These are phyloP conservation scores for Beauveria australis DNA, from an alignment of 2,329 filamentous ascomycete genomes.

Conservation along the genomic window DNA sequence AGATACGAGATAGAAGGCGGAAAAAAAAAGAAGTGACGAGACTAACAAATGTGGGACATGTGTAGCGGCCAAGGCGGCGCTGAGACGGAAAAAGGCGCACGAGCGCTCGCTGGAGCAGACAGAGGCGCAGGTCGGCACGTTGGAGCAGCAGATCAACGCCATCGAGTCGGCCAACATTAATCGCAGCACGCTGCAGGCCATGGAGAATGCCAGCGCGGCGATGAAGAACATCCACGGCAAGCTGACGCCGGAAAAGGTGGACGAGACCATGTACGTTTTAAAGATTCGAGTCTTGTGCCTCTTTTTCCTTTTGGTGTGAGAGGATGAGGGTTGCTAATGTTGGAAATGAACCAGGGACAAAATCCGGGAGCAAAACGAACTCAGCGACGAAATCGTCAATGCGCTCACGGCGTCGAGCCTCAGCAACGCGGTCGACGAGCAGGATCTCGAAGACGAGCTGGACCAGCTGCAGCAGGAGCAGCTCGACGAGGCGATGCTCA, in stretches of 20 bases:
- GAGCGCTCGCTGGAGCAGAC: slow-evolving; percentile 91
- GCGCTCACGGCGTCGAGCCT: slow-evolving; percentile 68
- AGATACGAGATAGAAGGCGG: too few relatives aligned
- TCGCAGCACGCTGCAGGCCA: slow-evolving; percentile 86
- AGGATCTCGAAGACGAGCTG: slow-evolving; percentile 77
- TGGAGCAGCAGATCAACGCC: slow-evolving; percentile 91
- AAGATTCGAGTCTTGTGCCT: too few relatives aligned
- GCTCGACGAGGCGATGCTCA: slow-evolving; percentile 88
- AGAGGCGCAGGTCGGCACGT: slow-evolving; percentile 75
- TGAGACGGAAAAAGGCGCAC: slow-evolving; percentile 90
- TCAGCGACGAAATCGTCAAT: slow-evolving; percentile 86
- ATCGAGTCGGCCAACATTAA: slow-evolving; percentile 99
- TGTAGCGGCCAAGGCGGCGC: slow-evolving; percentile 77
- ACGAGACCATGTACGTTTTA: slow-evolving; percentile 76
- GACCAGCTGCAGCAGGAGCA: slow-evolving; percentile 84
- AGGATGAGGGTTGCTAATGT: slow-evolving; percentile 21
- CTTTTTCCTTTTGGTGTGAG: too few relatives aligned
- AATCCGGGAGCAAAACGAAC: slow-evolving; percentile 81
- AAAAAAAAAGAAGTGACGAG: too few relatives aligned
- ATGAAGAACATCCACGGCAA: slow-evolving; percentile 92
- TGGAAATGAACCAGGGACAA: slow-evolving; percentile 56
- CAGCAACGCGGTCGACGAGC: slow-evolving; percentile 70
- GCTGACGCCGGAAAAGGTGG: slow-evolving; percentile 88
- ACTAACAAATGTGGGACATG: not conserved
- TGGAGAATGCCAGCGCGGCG: slow-evolving; percentile 82